Conservation (phyloP, 164 flowering plant genomes). For the Taxillus chinensis region DNA sequence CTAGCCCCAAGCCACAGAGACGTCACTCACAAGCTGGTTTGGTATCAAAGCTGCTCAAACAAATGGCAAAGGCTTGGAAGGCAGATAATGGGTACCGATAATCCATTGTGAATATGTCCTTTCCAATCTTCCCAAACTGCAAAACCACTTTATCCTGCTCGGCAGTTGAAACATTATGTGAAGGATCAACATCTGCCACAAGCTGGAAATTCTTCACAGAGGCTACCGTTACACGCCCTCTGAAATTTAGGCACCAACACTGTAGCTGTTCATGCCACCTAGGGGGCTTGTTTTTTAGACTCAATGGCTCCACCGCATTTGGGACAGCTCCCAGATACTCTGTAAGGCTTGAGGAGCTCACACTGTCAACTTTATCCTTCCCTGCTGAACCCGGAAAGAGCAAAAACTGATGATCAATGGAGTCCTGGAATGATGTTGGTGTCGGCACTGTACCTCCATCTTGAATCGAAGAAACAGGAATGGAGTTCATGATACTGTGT, state of each 20-base stretch:
- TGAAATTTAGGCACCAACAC: conserved; percentile 61
- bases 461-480: conserved; percentile 47
- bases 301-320: conserved; percentile 21
- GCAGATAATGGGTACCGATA: conserved; percentile 55
- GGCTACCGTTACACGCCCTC: conserved; percentile 61
- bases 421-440: conserved; percentile 26
- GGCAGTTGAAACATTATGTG: conserved; percentile 21
- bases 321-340: conserved; percentile 12
- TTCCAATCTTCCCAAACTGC: conserved; percentile 64
- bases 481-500: conserved; percentile 48
- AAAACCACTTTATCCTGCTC: conserved; percentile 51
- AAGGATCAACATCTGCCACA: conserved; percentile 33
- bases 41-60: conserved; percentile 50
- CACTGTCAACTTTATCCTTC: conserved; percentile 15
- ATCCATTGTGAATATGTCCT: conserved; percentile 67
- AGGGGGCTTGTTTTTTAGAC: conserved; percentile 48
- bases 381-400: conserved; percentile 10
- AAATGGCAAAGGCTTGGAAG: conserved; percentile 48
- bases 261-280: conserved; percentile 57
- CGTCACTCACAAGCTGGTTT: conserved; percentile 45
- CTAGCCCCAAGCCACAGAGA: background rate
- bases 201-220: conserved; percentile 67
- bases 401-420: conserved; percentile 18
- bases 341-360: conserved; percentile 22
- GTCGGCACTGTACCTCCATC: conserved; percentile 58